Base-by-base conservation (phyloP, 2,329 filamentous ascomycete species). In the Fusarium beomiforme region DNA sequence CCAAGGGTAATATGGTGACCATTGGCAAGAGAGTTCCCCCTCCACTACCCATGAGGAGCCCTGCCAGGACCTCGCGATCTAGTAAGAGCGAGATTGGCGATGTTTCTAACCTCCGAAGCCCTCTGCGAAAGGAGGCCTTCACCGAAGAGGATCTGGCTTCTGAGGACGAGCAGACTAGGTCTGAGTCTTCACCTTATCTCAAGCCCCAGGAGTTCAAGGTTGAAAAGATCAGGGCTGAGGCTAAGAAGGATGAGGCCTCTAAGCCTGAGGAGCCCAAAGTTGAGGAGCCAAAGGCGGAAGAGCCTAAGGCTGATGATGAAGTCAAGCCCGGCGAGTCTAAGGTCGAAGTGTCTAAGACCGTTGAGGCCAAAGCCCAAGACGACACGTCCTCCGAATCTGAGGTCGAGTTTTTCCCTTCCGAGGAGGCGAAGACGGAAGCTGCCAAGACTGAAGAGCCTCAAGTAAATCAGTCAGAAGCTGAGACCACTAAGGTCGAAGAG, bases 1-100 rank as follows among this genome's bases (percentile, higher is more conserved):
- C 90, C 41, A 92, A 93, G 77, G 93, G 94, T 26, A 91, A 92
- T 54, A 85, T 98, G 54, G 93, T 98, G 31, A 94, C 90, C 47
- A 97, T 98, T 64, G 90, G 93, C 16, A 97, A 95, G 82, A 88
- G 94, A 37, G 81, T 91, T 2, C 89, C 93, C 2, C 94, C 95
- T 3, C 90, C 92, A 12, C 86, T 97, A 16, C 95, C 95, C 2
- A 86, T 89, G 6, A 87, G 94, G 50, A 97, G 92, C 77, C 92
- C 93, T 2, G 90, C 90, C 79, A 73, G 93, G 85, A 78, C 81
- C 24, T 89, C 87, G 6, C 81, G 85, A 43, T 83, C 81, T 6
- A 84, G 84, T 73, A 86, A 83, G 77, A 78, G 87, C 79, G 81
- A 82, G 33, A 81, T 92, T 80, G 84, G 92, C 82, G 79, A 95